Conservation (phyloP, 164 flowering plant species). For the Stephania cephalantha region DNA sequence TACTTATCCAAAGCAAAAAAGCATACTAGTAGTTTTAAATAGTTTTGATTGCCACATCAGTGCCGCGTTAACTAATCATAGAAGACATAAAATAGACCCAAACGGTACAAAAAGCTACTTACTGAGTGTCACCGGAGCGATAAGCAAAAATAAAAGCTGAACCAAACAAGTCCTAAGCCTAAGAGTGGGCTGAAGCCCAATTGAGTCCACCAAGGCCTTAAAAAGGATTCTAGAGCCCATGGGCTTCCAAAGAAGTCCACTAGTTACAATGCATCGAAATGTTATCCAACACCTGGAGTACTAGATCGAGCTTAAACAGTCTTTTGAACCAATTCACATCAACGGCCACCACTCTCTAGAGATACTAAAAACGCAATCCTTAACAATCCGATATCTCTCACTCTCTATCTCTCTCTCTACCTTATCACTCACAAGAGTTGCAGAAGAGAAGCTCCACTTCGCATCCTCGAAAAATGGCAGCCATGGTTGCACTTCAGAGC, state of each 20-base stretch:
- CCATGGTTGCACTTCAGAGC: constrained; percentile 76
- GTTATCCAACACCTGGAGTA: not conserved
- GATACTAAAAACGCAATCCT: not conserved
- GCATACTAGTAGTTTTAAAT: too few species aligned
- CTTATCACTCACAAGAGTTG: constrained; percentile 5
- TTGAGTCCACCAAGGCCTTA: not conserved
- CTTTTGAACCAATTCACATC: too few species aligned
- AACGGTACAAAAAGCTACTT: too few species aligned
- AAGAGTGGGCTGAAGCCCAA: too few species aligned
- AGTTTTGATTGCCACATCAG: too few species aligned
- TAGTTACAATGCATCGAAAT: not conserved
- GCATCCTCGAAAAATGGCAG: constrained; percentile 35
- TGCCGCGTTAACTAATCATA: too few species aligned
- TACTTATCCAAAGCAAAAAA: too few species aligned
- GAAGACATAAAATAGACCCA: too few species aligned
- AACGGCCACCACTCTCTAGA: not conserved
- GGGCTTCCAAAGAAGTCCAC: not conserved
- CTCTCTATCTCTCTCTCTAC: not conserved
- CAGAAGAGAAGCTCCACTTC: not conserved
- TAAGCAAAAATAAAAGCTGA: too few species aligned
- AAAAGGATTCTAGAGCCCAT: not conserved
- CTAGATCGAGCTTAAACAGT: not conserved
- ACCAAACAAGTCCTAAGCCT: too few species aligned
- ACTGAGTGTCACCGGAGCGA: too few species aligned
- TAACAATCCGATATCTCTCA: not conserved